Percentiles rank a stretch among this genome's conserved stretches.
Conservation (phyloP, 2,329 filamentous ascomycete species). For the Colletotrichum acutatum region DNA sequence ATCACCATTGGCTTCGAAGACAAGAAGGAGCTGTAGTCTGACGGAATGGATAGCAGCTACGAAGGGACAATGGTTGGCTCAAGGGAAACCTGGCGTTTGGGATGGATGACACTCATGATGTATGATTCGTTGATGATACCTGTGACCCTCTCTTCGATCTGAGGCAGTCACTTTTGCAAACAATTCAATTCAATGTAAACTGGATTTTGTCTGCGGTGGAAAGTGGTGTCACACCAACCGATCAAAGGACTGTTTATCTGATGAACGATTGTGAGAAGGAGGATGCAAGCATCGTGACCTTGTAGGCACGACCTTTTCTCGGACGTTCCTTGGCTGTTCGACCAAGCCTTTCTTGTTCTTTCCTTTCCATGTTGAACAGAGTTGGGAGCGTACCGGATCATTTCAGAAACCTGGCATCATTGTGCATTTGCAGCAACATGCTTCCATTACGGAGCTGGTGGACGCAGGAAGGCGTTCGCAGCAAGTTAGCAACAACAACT, state of each 20-base stretch:
- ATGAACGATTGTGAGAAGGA: neutral
- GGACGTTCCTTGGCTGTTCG: too few species aligned
- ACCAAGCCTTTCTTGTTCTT: neutral
- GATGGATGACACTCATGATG: neutral
- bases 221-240: neutral
- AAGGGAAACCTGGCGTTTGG: neutral
- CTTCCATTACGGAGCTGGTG: too few species aligned
- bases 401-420: too few species aligned
- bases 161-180: neutral
- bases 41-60: neutral
- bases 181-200: neutral
- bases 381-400: too few species aligned
- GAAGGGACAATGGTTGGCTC: too few species aligned
- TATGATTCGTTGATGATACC: slow-evolving; percentile 3
- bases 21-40: slow-evolving; percentile 1
- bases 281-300: neutral
- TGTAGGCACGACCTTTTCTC: neutral
- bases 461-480: neutral
- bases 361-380: too few species aligned
- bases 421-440: too few species aligned
- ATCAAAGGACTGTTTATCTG: neutral
- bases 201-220: neutral
- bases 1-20: neutral
- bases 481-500: too few species aligned
- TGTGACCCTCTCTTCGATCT: neutral